Evolutionary conservation across 495 filamentous ascomycete species (phyloP).

Genomic region (Hypoxylon lenormandii): DNA sequence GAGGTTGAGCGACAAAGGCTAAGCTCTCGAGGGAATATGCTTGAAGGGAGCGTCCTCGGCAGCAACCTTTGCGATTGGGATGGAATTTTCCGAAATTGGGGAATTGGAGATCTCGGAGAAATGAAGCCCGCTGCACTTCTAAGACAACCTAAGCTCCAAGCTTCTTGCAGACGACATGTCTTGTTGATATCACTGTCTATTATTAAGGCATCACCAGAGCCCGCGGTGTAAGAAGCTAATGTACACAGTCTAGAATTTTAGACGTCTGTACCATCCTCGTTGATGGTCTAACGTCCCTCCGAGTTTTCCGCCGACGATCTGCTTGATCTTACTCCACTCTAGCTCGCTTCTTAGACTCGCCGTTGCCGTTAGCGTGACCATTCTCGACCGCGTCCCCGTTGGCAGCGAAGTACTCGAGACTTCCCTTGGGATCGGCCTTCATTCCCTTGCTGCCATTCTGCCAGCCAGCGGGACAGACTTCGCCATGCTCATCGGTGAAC

Average conservation of each 20-base stretch:
- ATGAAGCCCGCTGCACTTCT: too few species aligned
- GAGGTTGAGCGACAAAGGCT: too few species aligned
- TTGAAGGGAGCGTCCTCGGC: too few species aligned
- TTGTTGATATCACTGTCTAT: slow-evolving; percentile 1
- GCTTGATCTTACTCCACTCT: slow-evolving; percentile 34
- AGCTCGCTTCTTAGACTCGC: slow-evolving; percentile 46
- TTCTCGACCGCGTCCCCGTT: slow-evolving; percentile 20
- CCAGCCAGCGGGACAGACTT: slow-evolving; percentile 71
- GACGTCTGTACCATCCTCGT: slow-evolving; percentile 21
- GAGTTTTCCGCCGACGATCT: slow-evolving; percentile 14
- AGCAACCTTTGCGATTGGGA: too few species aligned
- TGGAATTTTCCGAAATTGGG: too few species aligned
- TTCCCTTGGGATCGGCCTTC: slow-evolving; percentile 64
- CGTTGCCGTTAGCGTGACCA: slow-evolving; percentile 44
- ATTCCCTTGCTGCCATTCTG: slow-evolving; percentile 65
- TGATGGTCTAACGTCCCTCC: slow-evolving; percentile 23
- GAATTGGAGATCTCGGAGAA: too few species aligned
- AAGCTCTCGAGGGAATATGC: too few species aligned
- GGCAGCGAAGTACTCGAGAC: slow-evolving; percentile 59
- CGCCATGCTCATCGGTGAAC: slow-evolving; percentile 71
- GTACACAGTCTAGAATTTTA: slow-evolving; percentile 9
- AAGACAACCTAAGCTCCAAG: too few species aligned
- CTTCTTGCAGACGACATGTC: too few species aligned
- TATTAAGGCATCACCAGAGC: slow-evolving; percentile 26
- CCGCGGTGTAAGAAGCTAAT: slow-evolving; percentile 22